phyloP scores from a whole-genome alignment of 1,139 yeast genomes.

The Pichia sp. region DNA sequence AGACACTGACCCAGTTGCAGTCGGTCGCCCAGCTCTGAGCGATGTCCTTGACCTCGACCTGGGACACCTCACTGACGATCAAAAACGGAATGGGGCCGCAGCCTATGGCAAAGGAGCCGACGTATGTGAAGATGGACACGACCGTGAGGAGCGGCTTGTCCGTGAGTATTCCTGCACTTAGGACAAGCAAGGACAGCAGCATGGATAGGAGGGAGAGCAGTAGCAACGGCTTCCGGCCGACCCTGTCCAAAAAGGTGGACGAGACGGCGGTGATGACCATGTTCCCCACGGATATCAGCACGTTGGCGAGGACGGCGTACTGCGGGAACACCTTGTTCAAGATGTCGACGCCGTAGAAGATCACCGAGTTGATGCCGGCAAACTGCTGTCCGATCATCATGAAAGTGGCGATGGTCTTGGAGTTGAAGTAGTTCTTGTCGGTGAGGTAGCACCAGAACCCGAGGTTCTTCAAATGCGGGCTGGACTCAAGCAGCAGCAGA shows the following conservation, averaged over 20 bases:
- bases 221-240: slow-evolving; percentile 75
- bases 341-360: slow-evolving; percentile 87
- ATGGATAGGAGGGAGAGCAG: slow-evolving; percentile 62
- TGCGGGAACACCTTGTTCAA: slow-evolving; percentile 65
- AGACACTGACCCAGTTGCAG: slow-evolving; percentile 88
- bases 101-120: slow-evolving; percentile 83
- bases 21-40: slow-evolving; percentile 94
- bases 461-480: slow-evolving; percentile 21
- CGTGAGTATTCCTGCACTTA: slow-evolving; percentile 61
- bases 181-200: slow-evolving; percentile 58
- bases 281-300: slow-evolving; percentile 69
- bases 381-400: slow-evolving; percentile 86
- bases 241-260: slow-evolving; percentile 65
- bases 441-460: slow-evolving; percentile 44
- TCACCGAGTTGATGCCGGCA: slow-evolving; percentile 86
- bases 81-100: slow-evolving; percentile 93
- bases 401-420: slow-evolving; percentile 64
- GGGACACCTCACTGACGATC: slow-evolving; percentile 84
- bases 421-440: slow-evolving; percentile 48
- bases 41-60: slow-evolving; percentile 68
- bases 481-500: slow-evolving; percentile 15
- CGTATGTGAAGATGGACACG: slow-evolving; percentile 64
- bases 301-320: slow-evolving; percentile 64
- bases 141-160: slow-evolving; percentile 53
- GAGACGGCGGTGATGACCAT: slow-evolving; percentile 67